Evolutionary conservation across 1,139 yeast species (phyloP), one percentile per base, ranked within the genome.

Genomic region (Saccharomycopsis hybrid): DNA sequence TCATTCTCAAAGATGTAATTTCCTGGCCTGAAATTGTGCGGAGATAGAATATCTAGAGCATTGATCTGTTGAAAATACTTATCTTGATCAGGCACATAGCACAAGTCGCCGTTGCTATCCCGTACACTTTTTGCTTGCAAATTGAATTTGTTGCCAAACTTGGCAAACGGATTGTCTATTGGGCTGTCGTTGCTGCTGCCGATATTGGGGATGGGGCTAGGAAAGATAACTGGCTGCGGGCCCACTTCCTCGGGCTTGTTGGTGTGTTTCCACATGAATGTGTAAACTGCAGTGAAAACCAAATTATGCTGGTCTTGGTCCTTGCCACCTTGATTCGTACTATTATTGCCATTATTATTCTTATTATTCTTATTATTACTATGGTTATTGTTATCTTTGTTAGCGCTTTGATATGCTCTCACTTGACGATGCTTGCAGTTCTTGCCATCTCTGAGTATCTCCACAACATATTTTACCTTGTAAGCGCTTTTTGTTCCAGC

Each of bases 251-350:
- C n/a, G n/a, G n/a, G n/a, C n/a, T 28, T 25, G 29, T 42, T 25
- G 13, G 32, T 30, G 4, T 33, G 36, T 31, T 29, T 33, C 29
- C 29, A 31, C 24, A 36, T 25, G 33, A 33, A 35, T 27, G 42
- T 43, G 28, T 46, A 11, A 13, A 28, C 24, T 41, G 53, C 47
- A 28, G 43, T 50, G 11, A 31, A 32, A 7, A 47, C 53, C 7
- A 43, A 43, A n/a, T n/a, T n/a, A n/a, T n/a, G n/a, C n/a, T n/a
- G n/a, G 9, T 40, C 38, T 9, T 18, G 11, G 8, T 13, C 37
- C 27, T 35, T 44, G 37, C 18, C 31, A 31, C n/a, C n/a, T 28
- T 40, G 29, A 43, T 43, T 13, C 27, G 30, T 11, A 36, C 41
- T 33, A 41, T 13, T 28, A 50, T 11, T 29, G 25, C 42, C 13